Evolutionary conservation across 495 filamentous ascomycete species (phyloP), one percentile per base, ranked within the genome.

Genomic region (Penicillium paradoxum): DNA sequence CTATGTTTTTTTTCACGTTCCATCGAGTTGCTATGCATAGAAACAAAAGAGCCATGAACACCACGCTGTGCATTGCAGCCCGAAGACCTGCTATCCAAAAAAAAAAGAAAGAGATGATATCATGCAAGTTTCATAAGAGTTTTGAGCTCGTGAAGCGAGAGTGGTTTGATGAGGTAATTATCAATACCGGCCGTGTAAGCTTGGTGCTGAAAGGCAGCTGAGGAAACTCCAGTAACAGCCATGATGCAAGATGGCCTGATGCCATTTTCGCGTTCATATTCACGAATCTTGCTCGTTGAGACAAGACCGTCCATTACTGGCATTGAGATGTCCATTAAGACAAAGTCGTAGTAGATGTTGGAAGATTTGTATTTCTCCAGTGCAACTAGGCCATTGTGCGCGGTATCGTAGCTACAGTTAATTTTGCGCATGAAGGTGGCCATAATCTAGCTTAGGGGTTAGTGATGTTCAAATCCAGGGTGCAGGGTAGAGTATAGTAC

Each of bases 251-350:
- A 50, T 3, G 64, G 61, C 14, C 34, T 25, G 2, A 63, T 33
- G 0, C 45, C 43, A 4, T 56, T 46, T 29, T 67, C 56, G 25
- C 69, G 57, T 53, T 84, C 82, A 29, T 77, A 72, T 38, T 71
- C 68, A 6, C 83, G 71, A 30, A 84, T 85, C 46, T 77, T 73
- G 19, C 75, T 63, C 0, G 80, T 82, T 14, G 80, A 77, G 25
- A 79, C 77, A 14, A 83, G 77, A 0, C 82, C 82, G 52, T 83
- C 75, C 81, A 85, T 86, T 11, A 83, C 66, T 0, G 83, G 83
- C 84, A 88, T 88, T 40, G 77, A 79, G 6, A 87, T 79, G 55
- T 86, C 75, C 83, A 86, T 85, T 17, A 85, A 67, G 1, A 86
- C 73, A 30, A 79, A 71, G 50, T 82, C 73, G 51, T 78, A 79